Conservation (phyloP, 2,329 filamentous ascomycete species). For the Furcasterigmium sp. region DNA sequence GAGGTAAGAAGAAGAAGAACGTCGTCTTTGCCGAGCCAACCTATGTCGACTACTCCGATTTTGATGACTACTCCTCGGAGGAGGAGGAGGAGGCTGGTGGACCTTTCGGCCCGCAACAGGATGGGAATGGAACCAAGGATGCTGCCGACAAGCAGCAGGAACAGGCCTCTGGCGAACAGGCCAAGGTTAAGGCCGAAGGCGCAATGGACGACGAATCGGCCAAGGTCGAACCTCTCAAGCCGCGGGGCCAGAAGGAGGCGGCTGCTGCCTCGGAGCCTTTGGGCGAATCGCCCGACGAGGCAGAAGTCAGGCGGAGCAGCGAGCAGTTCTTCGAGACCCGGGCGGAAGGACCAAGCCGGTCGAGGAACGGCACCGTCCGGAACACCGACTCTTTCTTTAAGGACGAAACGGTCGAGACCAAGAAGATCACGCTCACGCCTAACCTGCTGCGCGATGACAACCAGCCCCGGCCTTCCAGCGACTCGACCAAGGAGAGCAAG, state of each 20-base stretch:
- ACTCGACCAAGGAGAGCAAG: slow-evolving; percentile 51
- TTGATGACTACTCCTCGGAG: slow-evolving; percentile 79
- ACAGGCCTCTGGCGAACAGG: slow-evolving; percentile 17
- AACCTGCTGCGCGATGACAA: slow-evolving; percentile 83
- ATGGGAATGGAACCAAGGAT: slow-evolving; percentile 24
- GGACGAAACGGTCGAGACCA: slow-evolving; percentile 89
- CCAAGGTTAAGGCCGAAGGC: slow-evolving; percentile 23
- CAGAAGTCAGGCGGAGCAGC: slow-evolving; percentile 42
- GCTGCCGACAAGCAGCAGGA: slow-evolving; percentile 22
- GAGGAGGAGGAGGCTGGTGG: slow-evolving; percentile 51
- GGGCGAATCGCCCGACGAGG: slow-evolving; percentile 26
- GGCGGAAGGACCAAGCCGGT: slow-evolving; percentile 51
- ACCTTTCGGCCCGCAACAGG: slow-evolving; percentile 25
- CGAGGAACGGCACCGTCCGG: slow-evolving; percentile 78
- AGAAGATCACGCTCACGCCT: slow-evolving; percentile 94
- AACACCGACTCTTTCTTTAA: slow-evolving; percentile 98
- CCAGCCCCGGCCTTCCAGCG: slow-evolving; percentile 38
- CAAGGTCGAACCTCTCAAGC: slow-evolving; percentile 51
- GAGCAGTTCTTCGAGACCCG: slow-evolving; percentile 63
- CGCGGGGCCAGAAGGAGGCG: slow-evolving; percentile 35
- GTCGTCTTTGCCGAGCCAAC: slow-evolving; percentile 82
- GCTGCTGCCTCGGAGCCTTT: slow-evolving; percentile 13
- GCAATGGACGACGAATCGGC: slow-evolving; percentile 44
- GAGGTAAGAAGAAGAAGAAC: slow-evolving; percentile 75
- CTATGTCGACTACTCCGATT: slow-evolving; percentile 82